Percentiles rank a stretch among this genome's conserved stretches.
Evolutionary conservation across 2,329 filamentous ascomycete genomes (phyloP).

Genomic region (Gliomastix tumulicola): DNA sequence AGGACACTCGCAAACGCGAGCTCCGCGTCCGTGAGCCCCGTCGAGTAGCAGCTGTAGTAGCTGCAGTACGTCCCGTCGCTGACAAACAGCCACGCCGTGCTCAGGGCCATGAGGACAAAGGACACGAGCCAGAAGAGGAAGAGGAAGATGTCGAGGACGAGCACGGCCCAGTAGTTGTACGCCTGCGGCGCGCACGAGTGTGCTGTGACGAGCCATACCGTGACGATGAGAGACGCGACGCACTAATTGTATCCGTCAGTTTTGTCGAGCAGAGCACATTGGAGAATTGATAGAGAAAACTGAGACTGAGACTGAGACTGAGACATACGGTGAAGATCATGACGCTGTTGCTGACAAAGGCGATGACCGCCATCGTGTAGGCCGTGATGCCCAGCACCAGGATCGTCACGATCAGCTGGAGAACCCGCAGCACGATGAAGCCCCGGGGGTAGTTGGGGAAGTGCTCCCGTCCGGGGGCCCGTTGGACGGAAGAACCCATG

Average conservation of each 20-base stretch:
- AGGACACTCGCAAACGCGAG: constrained; percentile 17
- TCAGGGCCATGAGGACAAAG: constrained; percentile 29
- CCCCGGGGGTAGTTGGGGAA: constrained; percentile 35
- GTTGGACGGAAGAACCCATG: too few species aligned
- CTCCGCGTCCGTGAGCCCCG: neutral
- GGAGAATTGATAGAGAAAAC: too few species aligned
- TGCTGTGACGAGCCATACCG: constrained; percentile 39
- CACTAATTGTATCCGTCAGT: too few species aligned
- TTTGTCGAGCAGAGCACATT: too few species aligned
- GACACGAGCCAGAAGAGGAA: constrained; percentile 45
- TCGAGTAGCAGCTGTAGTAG: constrained; percentile 14
- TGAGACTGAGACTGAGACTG: too few species aligned
- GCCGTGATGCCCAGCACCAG: constrained; percentile 38
- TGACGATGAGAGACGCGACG: constrained; percentile 34
- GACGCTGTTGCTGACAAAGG: constrained; percentile 26
- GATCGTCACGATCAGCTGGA: constrained; percentile 38
- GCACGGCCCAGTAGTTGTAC: constrained; percentile 48
- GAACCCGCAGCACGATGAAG: constrained; percentile 34
- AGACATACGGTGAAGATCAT: constrained; percentile 31
- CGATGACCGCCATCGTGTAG: constrained; percentile 26
- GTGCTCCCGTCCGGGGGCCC: constrained; percentile 36
- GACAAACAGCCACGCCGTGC: too few species aligned
- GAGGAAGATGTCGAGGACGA: constrained; percentile 43
- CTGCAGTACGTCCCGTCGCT: constrained; percentile 14
- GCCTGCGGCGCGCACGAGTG: constrained; percentile 26